Conservation (phyloP, 129 eudicot genomes). For the Ambrosia trifida region DNA sequence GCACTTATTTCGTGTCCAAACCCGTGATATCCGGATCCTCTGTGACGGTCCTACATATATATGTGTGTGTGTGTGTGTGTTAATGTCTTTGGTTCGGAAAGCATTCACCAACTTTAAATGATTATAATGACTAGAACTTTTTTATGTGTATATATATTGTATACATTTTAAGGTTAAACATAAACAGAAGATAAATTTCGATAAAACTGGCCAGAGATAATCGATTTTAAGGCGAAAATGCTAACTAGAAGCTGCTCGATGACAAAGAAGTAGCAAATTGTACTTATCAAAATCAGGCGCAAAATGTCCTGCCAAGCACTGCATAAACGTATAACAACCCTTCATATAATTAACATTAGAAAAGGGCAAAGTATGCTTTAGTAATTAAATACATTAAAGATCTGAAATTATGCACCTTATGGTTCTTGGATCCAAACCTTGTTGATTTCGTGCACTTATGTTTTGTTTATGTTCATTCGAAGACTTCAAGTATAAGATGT, state of each 20-base stretch:
- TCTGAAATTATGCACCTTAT: constrained; percentile 44
- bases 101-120: neutral
- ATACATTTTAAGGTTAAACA: neutral
- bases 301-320: constrained; percentile 97
- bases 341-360: neutral
- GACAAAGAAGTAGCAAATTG: constrained; percentile 90
- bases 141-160: neutral
- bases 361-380: neutral
- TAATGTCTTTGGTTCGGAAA: too few relatives aligned
- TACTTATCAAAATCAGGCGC: constrained; percentile 85
- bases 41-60: too few relatives aligned
- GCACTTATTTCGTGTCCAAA: too few relatives aligned
- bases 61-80: too few relatives aligned
- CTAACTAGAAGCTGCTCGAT: constrained; percentile 90
- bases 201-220: neutral
- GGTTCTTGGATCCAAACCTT: constrained; percentile 31
- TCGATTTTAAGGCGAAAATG: constrained; percentile 3
- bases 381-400: neutral
- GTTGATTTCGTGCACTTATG: constrained; percentile 44
- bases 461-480: too few relatives aligned
- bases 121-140: neutral
- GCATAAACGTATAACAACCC: constrained; percentile 30
- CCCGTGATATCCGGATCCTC: too few relatives aligned
- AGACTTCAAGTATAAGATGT: too few relatives aligned
- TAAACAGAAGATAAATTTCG: neutral